A percentile compares a stretch with the other conserved stretches of the same genome.
Evolutionary conservation across 2,329 filamentous ascomycete genomes (phyloP).

Genomic region (Pseudocercospora eumusae): DNA sequence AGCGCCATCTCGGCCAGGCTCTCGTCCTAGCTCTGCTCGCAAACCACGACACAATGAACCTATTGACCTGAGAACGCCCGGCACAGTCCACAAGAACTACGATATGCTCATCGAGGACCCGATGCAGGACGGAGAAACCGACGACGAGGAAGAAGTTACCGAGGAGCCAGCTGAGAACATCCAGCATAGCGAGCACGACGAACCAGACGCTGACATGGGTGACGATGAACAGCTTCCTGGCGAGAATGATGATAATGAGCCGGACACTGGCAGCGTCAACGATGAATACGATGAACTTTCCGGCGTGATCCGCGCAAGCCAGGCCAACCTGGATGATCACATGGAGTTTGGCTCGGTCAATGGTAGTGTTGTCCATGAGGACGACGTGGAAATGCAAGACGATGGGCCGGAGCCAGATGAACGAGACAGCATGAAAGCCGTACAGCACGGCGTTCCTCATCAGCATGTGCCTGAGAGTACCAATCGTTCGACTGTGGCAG

Average conservation of each 20-base stretch:
- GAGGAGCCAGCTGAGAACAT: conserved; percentile 18
- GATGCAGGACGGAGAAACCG: conserved; percentile 28
- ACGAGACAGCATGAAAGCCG: not conserved
- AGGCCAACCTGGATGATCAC: conserved; percentile 37
- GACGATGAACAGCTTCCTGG: conserved; percentile 12
- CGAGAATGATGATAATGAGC: conserved; percentile 21
- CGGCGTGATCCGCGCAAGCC: conserved; percentile 27
- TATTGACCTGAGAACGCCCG: conserved; percentile 10
- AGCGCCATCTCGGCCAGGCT: conserved; percentile 15
- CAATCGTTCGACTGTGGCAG: conserved; percentile 46
- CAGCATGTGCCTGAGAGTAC: conserved; percentile 23
- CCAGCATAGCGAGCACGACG: conserved; percentile 21
- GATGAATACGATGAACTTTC: conserved; percentile 45
- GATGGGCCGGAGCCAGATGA: conserved; percentile 10
- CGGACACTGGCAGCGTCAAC: conserved; percentile 26
- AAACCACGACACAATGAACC: conserved; percentile 5
- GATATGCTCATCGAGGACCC: conserved; percentile 25
- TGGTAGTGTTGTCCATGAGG: conserved; percentile 11
- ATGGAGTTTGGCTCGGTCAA: conserved; percentile 19
- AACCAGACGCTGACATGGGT: conserved; percentile 19
- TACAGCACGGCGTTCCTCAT: not conserved
- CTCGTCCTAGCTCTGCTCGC: conserved; percentile 11
- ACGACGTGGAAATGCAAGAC: conserved; percentile 16
- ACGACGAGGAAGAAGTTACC: conserved; percentile 21
- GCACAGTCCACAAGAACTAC: conserved; percentile 10